Percentiles rank a stretch among this genome's conserved stretches.
Evolutionary conservation across 1,284 basidiomycete species (phyloP).

Genomic region (Kwoniella shivajii): DNA sequence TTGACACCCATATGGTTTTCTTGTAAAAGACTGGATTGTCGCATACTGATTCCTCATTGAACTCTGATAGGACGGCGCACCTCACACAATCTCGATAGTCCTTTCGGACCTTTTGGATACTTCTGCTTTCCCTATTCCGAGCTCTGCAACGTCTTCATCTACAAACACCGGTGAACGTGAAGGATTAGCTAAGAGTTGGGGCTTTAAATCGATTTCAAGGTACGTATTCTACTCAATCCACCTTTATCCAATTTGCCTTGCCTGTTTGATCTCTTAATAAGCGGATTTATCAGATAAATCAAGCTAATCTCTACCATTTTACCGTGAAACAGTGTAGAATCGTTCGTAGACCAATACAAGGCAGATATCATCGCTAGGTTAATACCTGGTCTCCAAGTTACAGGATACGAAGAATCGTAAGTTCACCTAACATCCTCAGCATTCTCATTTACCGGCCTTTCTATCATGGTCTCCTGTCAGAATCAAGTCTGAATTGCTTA

Average conservation of each 20-base stretch:
- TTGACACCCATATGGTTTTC: not conserved
- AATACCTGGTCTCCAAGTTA: conserved; percentile 52
- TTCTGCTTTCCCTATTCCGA: conserved; percentile 47
- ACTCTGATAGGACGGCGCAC: conserved; percentile 52
- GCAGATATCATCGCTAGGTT: conserved; percentile 52
- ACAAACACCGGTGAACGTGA: not conserved
- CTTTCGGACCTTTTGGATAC: conserved; percentile 49
- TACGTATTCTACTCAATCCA: conserved; percentile 13
- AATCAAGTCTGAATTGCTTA: no score
- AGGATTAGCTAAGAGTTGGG: conserved; percentile 21
- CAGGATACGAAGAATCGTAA: conserved; percentile 50
- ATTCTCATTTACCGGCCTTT: no score
- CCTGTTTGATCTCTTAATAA: no score
- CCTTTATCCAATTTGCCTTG: not conserved
- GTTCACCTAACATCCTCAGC: conserved; percentile 10
- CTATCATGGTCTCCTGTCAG: not conserved
- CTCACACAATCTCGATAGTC: conserved; percentile 51
- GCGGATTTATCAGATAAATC: not conserved
- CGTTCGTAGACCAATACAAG: conserved; percentile 53
- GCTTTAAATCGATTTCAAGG: conserved; percentile 39
- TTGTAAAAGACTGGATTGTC: not conserved
- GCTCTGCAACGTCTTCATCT: conserved; percentile 30
- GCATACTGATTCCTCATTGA: not conserved
- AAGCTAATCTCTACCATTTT: conserved; percentile 24
- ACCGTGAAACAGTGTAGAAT: conserved; percentile 44